Evolutionary conservation across 345 rosid genomes (phyloP).

Genomic region (Microthlaspi erraticum): DNA sequence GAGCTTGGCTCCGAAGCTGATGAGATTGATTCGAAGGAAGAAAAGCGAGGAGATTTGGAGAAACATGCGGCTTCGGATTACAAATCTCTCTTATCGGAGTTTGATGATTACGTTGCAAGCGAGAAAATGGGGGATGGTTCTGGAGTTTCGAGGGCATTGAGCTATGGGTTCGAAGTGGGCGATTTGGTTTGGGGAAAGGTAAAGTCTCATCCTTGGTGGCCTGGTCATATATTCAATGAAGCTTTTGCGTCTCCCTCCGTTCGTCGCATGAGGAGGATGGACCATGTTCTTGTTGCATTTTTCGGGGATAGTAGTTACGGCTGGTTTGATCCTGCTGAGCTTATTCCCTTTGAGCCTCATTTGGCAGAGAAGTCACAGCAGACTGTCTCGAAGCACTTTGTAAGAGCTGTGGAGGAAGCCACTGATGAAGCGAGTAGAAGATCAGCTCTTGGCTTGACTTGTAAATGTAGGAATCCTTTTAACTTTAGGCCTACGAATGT

Average conservation of each 20-base stretch:
- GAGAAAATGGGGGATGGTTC: constrained; percentile 56
- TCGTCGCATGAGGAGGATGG: constrained; percentile 80
- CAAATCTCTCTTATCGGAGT: constrained; percentile 76
- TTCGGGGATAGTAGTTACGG: constrained; percentile 99
- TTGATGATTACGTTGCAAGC: constrained; percentile 88
- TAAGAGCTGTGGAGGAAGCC: constrained; percentile 94
- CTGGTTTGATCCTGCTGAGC: constrained; percentile 99
- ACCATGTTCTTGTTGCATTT: constrained; percentile 89
- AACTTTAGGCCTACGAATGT: constrained; percentile 72
- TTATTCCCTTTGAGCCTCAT: constrained; percentile 74
- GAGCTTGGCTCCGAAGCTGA: constrained; percentile 40
- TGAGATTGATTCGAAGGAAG: constrained; percentile 34
- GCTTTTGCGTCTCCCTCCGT: constrained; percentile 83
- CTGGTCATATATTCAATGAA: constrained; percentile 95
- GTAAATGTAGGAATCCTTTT: constrained; percentile 79
- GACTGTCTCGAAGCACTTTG: constrained; percentile 66
- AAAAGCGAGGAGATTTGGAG: constrained; percentile 23
- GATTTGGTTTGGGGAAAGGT: constrained; percentile 99
- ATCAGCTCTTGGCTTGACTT: constrained; percentile 76
- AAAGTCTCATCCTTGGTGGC: constrained; percentile 99
- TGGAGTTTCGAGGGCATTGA: constrained; percentile 73
- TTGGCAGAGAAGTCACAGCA: constrained; percentile 76
- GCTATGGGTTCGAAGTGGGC: constrained; percentile 85
- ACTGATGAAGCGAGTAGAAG: constrained; percentile 85
- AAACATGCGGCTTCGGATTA: constrained; percentile 41